Conservation (phyloP, 108 stramenopile genomes). For the Cyclotella atomus region DNA sequence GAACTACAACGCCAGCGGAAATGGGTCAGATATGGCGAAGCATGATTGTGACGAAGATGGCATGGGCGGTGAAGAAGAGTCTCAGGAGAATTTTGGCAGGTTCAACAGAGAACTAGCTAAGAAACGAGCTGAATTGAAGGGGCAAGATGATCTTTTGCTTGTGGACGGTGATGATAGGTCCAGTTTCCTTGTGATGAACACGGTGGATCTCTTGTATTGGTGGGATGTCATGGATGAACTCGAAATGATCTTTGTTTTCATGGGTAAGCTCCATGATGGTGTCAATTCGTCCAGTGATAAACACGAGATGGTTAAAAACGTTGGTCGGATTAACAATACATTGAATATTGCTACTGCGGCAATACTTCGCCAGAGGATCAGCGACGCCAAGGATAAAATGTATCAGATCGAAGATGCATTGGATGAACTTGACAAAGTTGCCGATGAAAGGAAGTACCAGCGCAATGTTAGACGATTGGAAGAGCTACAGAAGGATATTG, state of each 20-base stretch:
- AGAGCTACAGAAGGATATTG: too few relatives aligned
- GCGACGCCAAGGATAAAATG: neutral
- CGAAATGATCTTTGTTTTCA: neutral
- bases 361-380: neutral
- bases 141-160: neutral
- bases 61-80: neutral
- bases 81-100: neutral
- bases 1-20: neutral
- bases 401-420: neutral
- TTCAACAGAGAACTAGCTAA: neutral
- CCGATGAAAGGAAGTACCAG: too few relatives aligned
- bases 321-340: neutral
- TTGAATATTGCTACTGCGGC: neutral
- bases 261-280: neutral
- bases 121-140: neutral
- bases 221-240: neutral
- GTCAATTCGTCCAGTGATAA: neutral
- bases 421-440: too few relatives aligned
- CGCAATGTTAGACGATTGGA: too few relatives aligned
- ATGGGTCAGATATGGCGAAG: slow-evolving; percentile 8
- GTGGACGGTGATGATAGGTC: slow-evolving; percentile 2
- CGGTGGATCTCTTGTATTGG: neutral
- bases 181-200: neutral
- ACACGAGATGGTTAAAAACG: neutral
- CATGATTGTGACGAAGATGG: neutral